Conservation (phyloP, 805 yeast species). For the Ogataea trehaloabstinens region DNA sequence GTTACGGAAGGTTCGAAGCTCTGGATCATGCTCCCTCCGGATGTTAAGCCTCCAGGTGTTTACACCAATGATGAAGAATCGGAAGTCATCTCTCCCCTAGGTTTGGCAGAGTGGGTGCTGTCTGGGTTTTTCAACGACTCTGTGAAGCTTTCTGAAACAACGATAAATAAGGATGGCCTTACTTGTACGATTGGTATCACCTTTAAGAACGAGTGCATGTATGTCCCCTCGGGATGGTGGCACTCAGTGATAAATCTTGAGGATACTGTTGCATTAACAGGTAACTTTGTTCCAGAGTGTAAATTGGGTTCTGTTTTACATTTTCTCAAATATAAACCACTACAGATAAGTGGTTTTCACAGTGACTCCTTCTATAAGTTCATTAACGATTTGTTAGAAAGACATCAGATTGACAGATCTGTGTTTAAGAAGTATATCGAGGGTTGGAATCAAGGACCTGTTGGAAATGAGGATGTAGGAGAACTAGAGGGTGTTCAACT, state of each 20-base stretch:
- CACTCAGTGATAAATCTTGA: slow-evolving; percentile 85
- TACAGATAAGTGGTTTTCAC: slow-evolving; percentile 80
- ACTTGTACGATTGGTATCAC: slow-evolving; percentile 69
- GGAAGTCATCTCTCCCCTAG: slow-evolving; percentile 90
- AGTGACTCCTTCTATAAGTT: slow-evolving; percentile 47
- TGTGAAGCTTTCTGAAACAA: slow-evolving; percentile 44
- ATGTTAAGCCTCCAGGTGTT: slow-evolving; percentile 79
- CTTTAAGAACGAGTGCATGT: slow-evolving; percentile 77
- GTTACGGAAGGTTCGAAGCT: slow-evolving; percentile 70
- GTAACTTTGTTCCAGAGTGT: slow-evolving; percentile 75
- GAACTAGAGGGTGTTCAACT: slow-evolving; percentile 40
- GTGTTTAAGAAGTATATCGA: slow-evolving; percentile 8
- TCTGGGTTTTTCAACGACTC: slow-evolving; percentile 78
- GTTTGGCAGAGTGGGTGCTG: slow-evolving; percentile 87
- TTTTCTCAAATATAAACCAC: slow-evolving; percentile 63
- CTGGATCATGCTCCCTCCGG: slow-evolving; percentile 89
- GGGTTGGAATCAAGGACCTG: slow-evolving; percentile 11
- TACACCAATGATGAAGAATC: slow-evolving; percentile 72
- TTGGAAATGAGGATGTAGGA: slow-evolving; percentile 63
- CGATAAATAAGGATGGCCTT: slow-evolving; percentile 21
- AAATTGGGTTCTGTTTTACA: slow-evolving; percentile 59
- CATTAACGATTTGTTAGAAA: slow-evolving; percentile 32
- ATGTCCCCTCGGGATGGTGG: slow-evolving; percentile 98
- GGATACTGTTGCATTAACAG: slow-evolving; percentile 83
- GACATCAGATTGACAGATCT: slow-evolving; percentile 25